These are phyloP conservation scores for Candida dubliniensis DNA, from an alignment of 1,139 yeast species.

Conservation along the genomic window DNA sequence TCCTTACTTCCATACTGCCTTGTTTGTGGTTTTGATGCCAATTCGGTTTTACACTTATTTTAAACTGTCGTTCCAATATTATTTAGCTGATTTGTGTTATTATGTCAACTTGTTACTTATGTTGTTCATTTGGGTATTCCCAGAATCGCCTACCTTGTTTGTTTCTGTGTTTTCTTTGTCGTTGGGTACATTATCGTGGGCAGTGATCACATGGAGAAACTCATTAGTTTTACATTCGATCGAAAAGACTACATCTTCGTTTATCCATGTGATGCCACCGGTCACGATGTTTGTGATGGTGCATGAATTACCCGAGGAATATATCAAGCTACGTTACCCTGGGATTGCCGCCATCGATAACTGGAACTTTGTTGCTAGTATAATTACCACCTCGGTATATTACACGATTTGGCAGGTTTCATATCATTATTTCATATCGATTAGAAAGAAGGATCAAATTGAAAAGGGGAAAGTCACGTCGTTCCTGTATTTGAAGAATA, in stretches of 20 bases:
- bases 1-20: constrained; percentile 70
- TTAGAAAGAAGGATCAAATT: constrained; percentile 74
- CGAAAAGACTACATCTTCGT: constrained; percentile 90
- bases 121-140: constrained; percentile 79
- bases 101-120: constrained; percentile 76
- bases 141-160: constrained; percentile 68
- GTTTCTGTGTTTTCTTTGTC: constrained; percentile 83
- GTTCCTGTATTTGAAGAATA: constrained; percentile 76
- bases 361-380: constrained; percentile 74
- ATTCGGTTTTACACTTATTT: constrained; percentile 81
- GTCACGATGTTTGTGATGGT: constrained; percentile 83
- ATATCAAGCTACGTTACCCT: constrained; percentile 62
- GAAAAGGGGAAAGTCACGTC: constrained; percentile 86
- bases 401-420: constrained; percentile 89
- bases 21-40: constrained; percentile 72
- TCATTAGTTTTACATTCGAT: constrained; percentile 88
- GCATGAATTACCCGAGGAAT: constrained; percentile 68
- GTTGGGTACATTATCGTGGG: constrained; percentile 88
- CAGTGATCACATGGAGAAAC: constrained; percentile 95
- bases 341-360: constrained; percentile 68
- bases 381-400: constrained; percentile 76
- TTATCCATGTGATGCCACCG: constrained; percentile 91
- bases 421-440: constrained; percentile 90
- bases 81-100: constrained; percentile 90
- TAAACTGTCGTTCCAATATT: constrained; percentile 78